phyloP scores from a whole-genome alignment of 257 asterid species.

The Solanum ossicruentum region DNA sequence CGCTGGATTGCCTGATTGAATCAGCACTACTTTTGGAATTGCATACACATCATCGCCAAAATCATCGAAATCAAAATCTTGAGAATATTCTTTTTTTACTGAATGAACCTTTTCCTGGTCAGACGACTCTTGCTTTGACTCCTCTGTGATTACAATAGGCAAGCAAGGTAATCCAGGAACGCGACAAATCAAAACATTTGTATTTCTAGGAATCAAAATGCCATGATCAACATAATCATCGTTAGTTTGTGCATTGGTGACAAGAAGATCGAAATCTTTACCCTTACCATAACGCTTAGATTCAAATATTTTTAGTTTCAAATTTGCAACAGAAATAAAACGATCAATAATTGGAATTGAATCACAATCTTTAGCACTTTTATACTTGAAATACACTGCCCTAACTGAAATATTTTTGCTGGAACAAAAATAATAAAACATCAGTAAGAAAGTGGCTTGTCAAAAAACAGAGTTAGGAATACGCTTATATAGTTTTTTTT shows the following conservation, averaged over 20 bases:
- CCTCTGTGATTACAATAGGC: not conserved
- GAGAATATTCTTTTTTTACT: not conserved
- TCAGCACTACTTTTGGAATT: not conserved
- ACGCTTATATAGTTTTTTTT: not conserved
- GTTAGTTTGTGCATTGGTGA: not conserved
- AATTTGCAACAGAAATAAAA: not conserved
- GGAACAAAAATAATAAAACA: not conserved
- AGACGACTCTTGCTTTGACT: not conserved
- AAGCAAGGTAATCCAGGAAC: not conserved
- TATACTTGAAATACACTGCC: not conserved
- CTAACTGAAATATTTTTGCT: not conserved
- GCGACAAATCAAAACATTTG: not conserved
- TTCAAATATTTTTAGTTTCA: not conserved
- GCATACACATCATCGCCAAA: not conserved
- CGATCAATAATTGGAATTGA: not conserved
- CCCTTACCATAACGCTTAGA: not conserved
- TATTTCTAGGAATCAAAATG: not conserved
- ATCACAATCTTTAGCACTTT: not conserved
- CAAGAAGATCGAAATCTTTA: not conserved
- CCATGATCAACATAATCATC: not conserved
- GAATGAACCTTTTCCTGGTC: not conserved
- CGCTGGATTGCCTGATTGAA: not conserved
- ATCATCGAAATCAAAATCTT: not conserved
- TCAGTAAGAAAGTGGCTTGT: not conserved
- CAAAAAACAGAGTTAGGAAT: not conserved